A percentile compares a stretch with the other conserved stretches of the same genome.
phyloP scores from a whole-genome alignment of 768 basidiomycete species.

The Tephrocybe sp. region DNA sequence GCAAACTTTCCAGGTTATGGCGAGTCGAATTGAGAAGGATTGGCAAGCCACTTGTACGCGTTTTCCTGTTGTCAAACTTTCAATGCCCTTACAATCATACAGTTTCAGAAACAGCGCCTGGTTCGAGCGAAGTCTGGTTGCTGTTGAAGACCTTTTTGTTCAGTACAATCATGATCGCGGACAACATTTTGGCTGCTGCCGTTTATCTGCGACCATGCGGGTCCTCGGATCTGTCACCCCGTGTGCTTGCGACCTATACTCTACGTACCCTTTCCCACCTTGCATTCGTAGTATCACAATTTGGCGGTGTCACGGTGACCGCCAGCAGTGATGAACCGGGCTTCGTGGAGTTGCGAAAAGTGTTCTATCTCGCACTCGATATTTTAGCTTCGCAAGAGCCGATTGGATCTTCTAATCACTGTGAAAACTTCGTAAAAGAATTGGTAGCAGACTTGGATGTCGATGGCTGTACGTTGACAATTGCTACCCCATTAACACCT shows the following conservation, averaged over 20 bases:
- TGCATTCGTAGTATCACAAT: constrained; percentile 75
- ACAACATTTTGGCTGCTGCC: constrained; percentile 54
- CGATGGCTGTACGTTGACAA: constrained; percentile 11
- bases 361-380: constrained; percentile 77
- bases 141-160: constrained; percentile 77
- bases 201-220: constrained; percentile 47
- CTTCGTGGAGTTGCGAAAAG: constrained; percentile 70
- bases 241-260: constrained; percentile 48
- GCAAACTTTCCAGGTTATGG: constrained; percentile 30
- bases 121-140: constrained; percentile 57
- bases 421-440: constrained; percentile 30
- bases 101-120: constrained; percentile 44
- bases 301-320: constrained; percentile 67
- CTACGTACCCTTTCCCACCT: constrained; percentile 62
- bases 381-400: constrained; percentile 44
- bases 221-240: constrained; percentile 16
- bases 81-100: neutral
- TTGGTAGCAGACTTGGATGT: constrained; percentile 13
- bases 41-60: constrained; percentile 40
- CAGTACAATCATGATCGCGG: constrained; percentile 64
- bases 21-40: constrained; percentile 43
- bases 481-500: neutral
- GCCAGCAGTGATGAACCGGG: constrained; percentile 40
- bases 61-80: neutral
- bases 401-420: constrained; percentile 25